These are phyloP conservation scores for Salix caprea DNA, from an alignment of 345 rosid genomes.

Conservation along the genomic window DNA sequence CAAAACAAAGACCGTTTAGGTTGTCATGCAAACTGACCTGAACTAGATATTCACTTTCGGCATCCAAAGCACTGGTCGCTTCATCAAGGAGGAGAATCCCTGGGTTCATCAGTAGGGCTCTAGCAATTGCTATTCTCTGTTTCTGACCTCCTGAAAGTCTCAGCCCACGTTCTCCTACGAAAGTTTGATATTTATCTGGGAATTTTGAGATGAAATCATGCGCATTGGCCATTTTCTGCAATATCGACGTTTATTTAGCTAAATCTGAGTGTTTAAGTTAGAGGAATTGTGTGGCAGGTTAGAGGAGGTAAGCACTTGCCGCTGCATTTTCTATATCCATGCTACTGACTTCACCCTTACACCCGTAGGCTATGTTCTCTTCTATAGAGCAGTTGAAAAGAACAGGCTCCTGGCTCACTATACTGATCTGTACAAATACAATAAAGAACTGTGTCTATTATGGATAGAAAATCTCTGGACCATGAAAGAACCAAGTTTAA, in stretches of 20 bases:
- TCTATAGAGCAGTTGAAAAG: slow-evolving; percentile 59
- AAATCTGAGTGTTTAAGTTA: background rate
- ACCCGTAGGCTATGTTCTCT: slow-evolving; percentile 68
- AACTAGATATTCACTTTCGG: slow-evolving; percentile 91
- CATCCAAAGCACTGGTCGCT: slow-evolving; percentile 96
- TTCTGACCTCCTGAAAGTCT: slow-evolving; percentile 97
- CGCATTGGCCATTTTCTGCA: slow-evolving; percentile 96
- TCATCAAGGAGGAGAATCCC: slow-evolving; percentile 78
- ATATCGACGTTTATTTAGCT: background rate
- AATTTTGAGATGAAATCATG: slow-evolving; percentile 75
- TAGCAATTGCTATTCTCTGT: slow-evolving; percentile 84
- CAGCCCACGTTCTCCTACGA: slow-evolving; percentile 86
- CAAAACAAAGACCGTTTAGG: background rate
- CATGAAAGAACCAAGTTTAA: background rate
- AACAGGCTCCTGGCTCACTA: slow-evolving; percentile 97
- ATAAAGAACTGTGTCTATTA: background rate
- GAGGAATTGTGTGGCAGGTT: background rate
- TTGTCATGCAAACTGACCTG: slow-evolving; percentile 43
- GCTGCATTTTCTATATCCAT: slow-evolving; percentile 64
- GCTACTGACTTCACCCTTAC: slow-evolving; percentile 50
- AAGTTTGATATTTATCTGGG: slow-evolving; percentile 72
- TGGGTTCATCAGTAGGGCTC: slow-evolving; percentile 89
- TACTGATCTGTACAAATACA: slow-evolving; percentile 45
- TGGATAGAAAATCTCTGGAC: background rate
- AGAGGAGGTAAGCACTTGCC: slow-evolving; percentile 35